Evolutionary conservation across 331 rosid species (phyloP).

Genomic region (Quercus tomentella): DNA sequence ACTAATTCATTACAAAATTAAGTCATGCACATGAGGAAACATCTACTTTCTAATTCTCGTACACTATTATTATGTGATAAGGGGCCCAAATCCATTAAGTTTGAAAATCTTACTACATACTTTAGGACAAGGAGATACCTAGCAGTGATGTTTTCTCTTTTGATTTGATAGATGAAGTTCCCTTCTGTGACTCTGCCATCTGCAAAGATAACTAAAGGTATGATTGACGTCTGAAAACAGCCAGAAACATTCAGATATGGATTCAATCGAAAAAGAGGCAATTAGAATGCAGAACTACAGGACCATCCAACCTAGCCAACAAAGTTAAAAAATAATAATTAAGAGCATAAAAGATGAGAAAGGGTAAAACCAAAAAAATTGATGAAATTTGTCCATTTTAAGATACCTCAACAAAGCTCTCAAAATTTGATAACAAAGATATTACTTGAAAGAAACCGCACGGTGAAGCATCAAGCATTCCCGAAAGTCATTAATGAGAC

Average conservation of each 20-base stretch:
- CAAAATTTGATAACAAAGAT: not conserved
- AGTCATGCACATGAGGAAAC: not conserved
- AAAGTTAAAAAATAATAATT: not conserved
- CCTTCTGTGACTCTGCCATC: conserved; percentile 68
- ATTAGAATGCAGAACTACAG: not conserved
- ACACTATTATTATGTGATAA: not conserved
- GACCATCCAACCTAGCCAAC: conserved; percentile 4
- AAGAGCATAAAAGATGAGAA: not conserved
- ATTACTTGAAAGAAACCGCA: not conserved
- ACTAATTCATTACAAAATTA: not conserved
- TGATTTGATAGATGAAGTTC: conserved; percentile 43
- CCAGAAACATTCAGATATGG: conserved; percentile 5
- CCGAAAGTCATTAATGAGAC: not conserved
- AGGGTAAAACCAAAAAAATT: not conserved
- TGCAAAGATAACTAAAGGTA: conserved; percentile 21
- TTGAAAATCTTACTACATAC: conserved; percentile 1
- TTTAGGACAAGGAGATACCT: conserved; percentile 45
- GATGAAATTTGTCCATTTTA: not conserved
- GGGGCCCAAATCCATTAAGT: conserved; percentile 1
- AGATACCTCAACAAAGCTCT: not conserved
- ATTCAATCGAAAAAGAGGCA: conserved; percentile 7
- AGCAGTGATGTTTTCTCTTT: conserved; percentile 43
- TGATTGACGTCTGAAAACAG: conserved; percentile 22
- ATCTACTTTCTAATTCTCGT: not conserved
- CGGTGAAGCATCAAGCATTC: not conserved